Evolutionary conservation across 345 rosid genomes (phyloP), one percentile per base, ranked within the genome.

Genomic region (Erodium maritimum): DNA sequence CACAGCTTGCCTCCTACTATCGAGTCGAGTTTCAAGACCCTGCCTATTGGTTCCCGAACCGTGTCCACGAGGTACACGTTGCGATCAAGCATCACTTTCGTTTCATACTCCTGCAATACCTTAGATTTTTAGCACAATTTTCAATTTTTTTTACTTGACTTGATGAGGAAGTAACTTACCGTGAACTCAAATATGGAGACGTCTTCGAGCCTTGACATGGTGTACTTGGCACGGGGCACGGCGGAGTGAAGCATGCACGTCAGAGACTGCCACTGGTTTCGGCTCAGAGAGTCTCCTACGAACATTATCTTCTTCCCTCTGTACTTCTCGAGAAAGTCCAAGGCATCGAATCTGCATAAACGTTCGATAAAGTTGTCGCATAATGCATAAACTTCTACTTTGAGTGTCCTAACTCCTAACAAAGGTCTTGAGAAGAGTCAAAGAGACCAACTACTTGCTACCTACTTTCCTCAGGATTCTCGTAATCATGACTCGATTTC

Each of bases 1-100:
- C 97, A 91, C 4, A 73, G 67, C 59, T 80, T 78, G 19, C 90
- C 86, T 42, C 78, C 84, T 25, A 68, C 68, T 55, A 91, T 88
- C 0, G 96, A 91, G 58, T 88, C 85, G 10, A 91, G 81, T 66
- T 83, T 83, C 81, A 91, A 65, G 13, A 91, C 80, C 70, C 76
- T 72, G 0, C 96, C 90, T 1, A 76, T 71, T 17, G 63, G 70
- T 66, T 79, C 83, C 66, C 54, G 60, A 11, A 77, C 94, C 14
- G 76, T 56, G 65, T 88, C 96, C 10, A 91, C 90, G 17, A 91
- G 66, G 65, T 69, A 85, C 19, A 77, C 80, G 71, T 75, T 88
- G 33, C 82, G 73, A 59, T 82, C 83, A 5, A 83, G 57, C 76
- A 68, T 76, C 63, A 88, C 66, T 23, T 82, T 77, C 1, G 83